Conservation (phyloP, 2,329 filamentous ascomycete genomes). For the Achaetomium macrosporum region DNA sequence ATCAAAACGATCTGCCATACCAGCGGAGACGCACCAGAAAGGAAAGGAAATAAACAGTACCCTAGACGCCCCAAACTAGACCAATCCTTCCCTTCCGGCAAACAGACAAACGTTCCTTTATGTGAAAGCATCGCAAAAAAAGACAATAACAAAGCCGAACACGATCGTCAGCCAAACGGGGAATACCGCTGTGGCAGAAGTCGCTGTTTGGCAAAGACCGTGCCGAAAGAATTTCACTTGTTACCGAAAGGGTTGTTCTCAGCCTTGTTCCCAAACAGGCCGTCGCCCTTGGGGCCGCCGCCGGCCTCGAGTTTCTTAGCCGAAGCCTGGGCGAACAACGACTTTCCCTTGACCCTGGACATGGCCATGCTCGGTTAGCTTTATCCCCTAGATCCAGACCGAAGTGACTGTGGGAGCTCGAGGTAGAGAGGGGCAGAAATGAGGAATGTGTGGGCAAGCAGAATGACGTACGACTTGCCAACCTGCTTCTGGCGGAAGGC, state of each 20-base stretch:
- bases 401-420: neutral
- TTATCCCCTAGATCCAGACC: neutral
- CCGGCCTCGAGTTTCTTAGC: conserved; percentile 54
- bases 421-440: neutral
- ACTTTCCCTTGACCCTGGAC: conserved; percentile 58
- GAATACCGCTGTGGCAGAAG: neutral
- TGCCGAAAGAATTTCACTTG: neutral
- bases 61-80: conserved; percentile 4
- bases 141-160: neutral
- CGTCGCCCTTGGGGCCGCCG: conserved; percentile 22
- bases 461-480: conserved; percentile 57
- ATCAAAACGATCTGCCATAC: neutral
- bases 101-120: neutral
- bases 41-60: neutral
- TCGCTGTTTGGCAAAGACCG: no score
- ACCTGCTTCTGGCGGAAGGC: conserved; percentile 76
- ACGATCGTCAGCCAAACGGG: neutral
- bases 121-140: neutral
- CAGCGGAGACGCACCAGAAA: neutral
- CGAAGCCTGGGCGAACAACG: conserved; percentile 60
- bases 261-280: conserved; percentile 30
- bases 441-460: no score
- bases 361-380: neutral
- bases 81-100: neutral
- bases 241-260: conserved; percentile 5